Evolutionary conservation across 306 rosid species (phyloP).

Genomic region (Medicago truncatula): MtrunA17r5.0-ANR NC_053046.1:29304001-29304500

Average conservation of each 20-base stretch:
- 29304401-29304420: conserved; percentile 7
- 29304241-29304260: conserved; percentile 29
- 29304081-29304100: not conserved
- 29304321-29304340: conserved; percentile 87
- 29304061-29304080: not conserved
- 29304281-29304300: conserved; percentile 96
- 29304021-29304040: no score
- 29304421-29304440: not conserved
- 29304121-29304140: conserved; percentile 88
- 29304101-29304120: conserved; percentile 26
- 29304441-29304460: conserved; percentile 50
- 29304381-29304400: conserved; percentile 20
- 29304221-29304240: conserved; percentile 9
- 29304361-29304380: conserved; percentile 69
- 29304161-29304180: conserved; percentile 96
- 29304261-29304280: conserved; percentile 46
- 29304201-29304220: conserved; percentile 60
- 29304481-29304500: conserved; percentile 53
- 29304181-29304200: conserved; percentile 94
- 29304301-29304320: conserved; percentile 93
- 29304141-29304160: conserved; percentile 94
- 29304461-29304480: conserved; percentile 78
- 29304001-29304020: not conserved
- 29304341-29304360: conserved; percentile 83
- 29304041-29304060: not conserved